These are phyloP conservation scores for Ophiobolus disseminans DNA, from an alignment of 2,329 filamentous ascomycete species.

Conservation along the genomic window DNA sequence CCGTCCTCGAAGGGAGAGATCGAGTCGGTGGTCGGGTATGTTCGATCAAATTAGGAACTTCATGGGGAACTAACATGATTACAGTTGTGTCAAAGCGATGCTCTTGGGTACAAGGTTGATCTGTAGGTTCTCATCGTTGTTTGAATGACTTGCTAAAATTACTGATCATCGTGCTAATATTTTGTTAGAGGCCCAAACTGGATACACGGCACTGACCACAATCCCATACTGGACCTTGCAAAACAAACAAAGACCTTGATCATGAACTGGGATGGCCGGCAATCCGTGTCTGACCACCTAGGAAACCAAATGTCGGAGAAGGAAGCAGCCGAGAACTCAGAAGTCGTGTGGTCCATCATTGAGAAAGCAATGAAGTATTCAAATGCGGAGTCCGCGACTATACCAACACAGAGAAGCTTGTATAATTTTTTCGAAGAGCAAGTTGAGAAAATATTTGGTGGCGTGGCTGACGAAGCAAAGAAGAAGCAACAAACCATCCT, in stretches of 20 bases:
- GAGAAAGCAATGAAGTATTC: slow-evolving; percentile 72
- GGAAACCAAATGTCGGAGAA: slow-evolving; percentile 59
- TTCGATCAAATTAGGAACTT: background rate
- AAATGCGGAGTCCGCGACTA: slow-evolving; percentile 62
- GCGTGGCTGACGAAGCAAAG: slow-evolving; percentile 44
- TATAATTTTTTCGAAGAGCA: slow-evolving; percentile 64
- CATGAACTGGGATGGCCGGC: slow-evolving; percentile 61
- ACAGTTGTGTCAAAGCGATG: slow-evolving; percentile 58
- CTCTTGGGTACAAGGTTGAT: slow-evolving; percentile 61
- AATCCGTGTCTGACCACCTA: slow-evolving; percentile 64
- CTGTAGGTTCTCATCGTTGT: slow-evolving; percentile 54
- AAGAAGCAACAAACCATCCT: slow-evolving; percentile 59
- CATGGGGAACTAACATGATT: slow-evolving; percentile 10
- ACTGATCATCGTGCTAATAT: background rate
- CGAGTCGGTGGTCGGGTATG: slow-evolving; percentile 70
- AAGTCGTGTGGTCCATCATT: slow-evolving; percentile 72
- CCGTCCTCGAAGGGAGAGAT: slow-evolving; percentile 71
- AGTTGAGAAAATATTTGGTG: slow-evolving; percentile 53
- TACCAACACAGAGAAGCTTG: slow-evolving; percentile 61
- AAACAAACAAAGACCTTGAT: slow-evolving; percentile 64
- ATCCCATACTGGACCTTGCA: slow-evolving; percentile 73
- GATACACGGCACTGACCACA: slow-evolving; percentile 77
- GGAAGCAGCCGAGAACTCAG: slow-evolving; percentile 50
- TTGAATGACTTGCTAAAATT: background rate
- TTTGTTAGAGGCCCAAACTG: slow-evolving; percentile 76